Conservation (phyloP, 1,139 yeast species). For the Blastobotrys buckinghamii region DNA sequence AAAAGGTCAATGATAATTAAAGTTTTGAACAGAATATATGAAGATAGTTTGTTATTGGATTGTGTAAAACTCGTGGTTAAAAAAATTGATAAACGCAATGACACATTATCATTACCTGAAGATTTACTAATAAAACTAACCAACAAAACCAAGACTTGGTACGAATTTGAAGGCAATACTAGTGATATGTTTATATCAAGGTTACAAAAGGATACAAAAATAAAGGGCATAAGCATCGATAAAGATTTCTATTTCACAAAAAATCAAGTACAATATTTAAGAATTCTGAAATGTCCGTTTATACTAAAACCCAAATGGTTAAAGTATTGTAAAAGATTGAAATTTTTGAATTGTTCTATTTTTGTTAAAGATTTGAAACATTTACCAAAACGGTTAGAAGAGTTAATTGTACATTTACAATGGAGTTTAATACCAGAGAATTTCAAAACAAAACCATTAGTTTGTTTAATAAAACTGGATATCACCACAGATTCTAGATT, state of each 20-base stretch:
- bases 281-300: background rate
- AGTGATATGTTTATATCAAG: background rate
- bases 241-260: background rate
- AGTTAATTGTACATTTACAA: background rate
- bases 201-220: background rate
- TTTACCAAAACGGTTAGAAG: background rate
- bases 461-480: background rate
- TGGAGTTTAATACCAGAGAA: background rate
- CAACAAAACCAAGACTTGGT: background rate
- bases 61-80: background rate
- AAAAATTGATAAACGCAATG: background rate
- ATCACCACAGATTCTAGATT: background rate
- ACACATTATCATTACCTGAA: constrained; percentile 1
- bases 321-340: background rate
- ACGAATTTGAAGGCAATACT: background rate
- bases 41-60: background rate
- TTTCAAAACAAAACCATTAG: background rate
- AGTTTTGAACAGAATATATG: background rate
- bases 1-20: background rate
- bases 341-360: background rate
- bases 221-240: background rate
- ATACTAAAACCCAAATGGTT: background rate
- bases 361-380: background rate
- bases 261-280: background rate
- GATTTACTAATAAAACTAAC: background rate